A percentile compares a stretch with the other conserved stretches of the same genome.
phyloP scores from a whole-genome alignment of 2,329 filamentous ascomycete species.

The Aspergillus sp. region DNA sequence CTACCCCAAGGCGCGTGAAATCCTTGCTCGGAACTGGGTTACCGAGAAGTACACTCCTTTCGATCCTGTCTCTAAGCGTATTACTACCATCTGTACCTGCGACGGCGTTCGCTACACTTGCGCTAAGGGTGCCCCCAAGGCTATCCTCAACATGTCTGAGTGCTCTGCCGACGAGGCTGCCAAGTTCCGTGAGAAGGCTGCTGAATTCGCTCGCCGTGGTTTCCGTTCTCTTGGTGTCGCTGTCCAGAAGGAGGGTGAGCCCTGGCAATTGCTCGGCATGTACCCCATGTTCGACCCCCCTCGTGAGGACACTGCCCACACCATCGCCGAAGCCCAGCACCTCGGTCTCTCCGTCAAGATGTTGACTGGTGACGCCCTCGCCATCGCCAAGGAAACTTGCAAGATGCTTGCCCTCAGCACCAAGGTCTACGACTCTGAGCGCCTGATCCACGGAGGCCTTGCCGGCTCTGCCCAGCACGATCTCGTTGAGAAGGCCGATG shows the following conservation, averaged over 20 bases:
- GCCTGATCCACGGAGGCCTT: slow-evolving; percentile 76
- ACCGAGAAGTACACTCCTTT: slow-evolving; percentile 74
- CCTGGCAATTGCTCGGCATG: slow-evolving; percentile 75
- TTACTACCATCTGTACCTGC: slow-evolving; percentile 70
- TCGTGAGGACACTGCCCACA: slow-evolving; percentile 77
- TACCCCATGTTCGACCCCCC: slow-evolving; percentile 81
- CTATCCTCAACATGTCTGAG: slow-evolving; percentile 70
- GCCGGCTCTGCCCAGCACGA: slow-evolving; percentile 75
- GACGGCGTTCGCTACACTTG: slow-evolving; percentile 73
- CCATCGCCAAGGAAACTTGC: slow-evolving; percentile 80
- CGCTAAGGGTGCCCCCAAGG: slow-evolving; percentile 78
- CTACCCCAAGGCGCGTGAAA: slow-evolving; percentile 77
- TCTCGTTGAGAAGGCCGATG: slow-evolving; percentile 74
- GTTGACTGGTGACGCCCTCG: slow-evolving; percentile 79
- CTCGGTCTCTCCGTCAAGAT: slow-evolving; percentile 80
- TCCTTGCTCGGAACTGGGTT: slow-evolving; percentile 74
- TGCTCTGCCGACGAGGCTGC: slow-evolving; percentile 68
- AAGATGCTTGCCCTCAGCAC: slow-evolving; percentile 79
- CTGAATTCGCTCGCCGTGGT: slow-evolving; percentile 76
- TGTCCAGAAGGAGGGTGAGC: slow-evolving; percentile 75
- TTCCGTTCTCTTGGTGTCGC: slow-evolving; percentile 81
- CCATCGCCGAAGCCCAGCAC: slow-evolving; percentile 75
- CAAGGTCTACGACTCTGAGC: slow-evolving; percentile 81
- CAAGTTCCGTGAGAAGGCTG: slow-evolving; percentile 73
- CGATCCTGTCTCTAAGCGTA: slow-evolving; percentile 80